Evolutionary conservation across 805 yeast species (phyloP).

Genomic region (Teunomyces stri): DNA sequence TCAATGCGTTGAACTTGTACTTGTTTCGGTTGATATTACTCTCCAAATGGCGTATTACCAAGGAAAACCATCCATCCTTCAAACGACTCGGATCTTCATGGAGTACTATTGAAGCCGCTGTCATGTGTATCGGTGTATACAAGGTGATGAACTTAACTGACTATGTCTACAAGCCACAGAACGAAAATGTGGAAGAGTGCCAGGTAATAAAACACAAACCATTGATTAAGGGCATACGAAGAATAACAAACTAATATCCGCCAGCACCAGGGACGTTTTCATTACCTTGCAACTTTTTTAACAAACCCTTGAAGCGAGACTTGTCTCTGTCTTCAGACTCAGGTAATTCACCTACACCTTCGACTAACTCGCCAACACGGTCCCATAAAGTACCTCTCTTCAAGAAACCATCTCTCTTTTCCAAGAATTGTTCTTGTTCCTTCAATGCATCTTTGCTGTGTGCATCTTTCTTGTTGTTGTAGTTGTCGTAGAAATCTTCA

Average conservation of each 20-base stretch:
- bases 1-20: constrained; percentile 31
- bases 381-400: constrained; percentile 49
- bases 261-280: constrained; percentile 75
- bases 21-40: constrained; percentile 32
- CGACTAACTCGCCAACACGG: constrained; percentile 52
- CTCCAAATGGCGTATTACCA: constrained; percentile 41
- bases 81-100: constrained; percentile 25
- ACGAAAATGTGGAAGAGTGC: constrained; percentile 8
- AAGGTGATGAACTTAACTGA: constrained; percentile 39
- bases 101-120: constrained; percentile 29
- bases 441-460: constrained; percentile 58
- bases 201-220: constrained; percentile 8
- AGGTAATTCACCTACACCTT: constrained; percentile 39
- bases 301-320: constrained; percentile 64
- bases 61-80: constrained; percentile 38
- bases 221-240: constrained; percentile 13
- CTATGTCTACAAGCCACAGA: constrained; percentile 20
- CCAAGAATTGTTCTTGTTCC: constrained; percentile 70
- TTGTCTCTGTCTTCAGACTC: constrained; percentile 56
- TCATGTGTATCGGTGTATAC: constrained; percentile 36
- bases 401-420: constrained; percentile 67
- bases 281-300: constrained; percentile 65
- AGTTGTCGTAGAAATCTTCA: constrained; percentile 90
- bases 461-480: constrained; percentile 78
- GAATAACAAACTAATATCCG: constrained; percentile 42